These are phyloP conservation scores for Talaromyces liani DNA, from an alignment of 495 filamentous ascomycete species.

Conservation along the genomic window DNA sequence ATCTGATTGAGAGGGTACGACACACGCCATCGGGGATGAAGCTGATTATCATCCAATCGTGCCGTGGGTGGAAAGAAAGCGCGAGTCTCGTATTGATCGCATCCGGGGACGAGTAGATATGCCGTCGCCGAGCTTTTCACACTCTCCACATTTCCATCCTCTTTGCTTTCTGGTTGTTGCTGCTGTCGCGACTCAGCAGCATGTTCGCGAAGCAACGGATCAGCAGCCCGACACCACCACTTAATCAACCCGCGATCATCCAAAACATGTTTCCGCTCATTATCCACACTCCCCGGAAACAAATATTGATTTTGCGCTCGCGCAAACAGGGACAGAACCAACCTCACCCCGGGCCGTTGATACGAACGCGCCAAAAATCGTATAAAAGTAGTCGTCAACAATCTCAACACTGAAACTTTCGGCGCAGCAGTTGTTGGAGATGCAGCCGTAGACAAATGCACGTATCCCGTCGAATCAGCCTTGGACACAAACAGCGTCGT, in stretches of 20 bases:
- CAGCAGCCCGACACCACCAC: slow-evolving; percentile 89
- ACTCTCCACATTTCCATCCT: slow-evolving; percentile 35
- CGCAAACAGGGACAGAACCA: slow-evolving; percentile 87
- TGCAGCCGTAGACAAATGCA: slow-evolving; percentile 44
- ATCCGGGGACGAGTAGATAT: slow-evolving; percentile 81
- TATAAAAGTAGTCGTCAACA: slow-evolving; percentile 69
- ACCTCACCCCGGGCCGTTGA: slow-evolving; percentile 57
- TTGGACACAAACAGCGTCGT: slow-evolving; percentile 94
- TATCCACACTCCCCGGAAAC: slow-evolving; percentile 85
- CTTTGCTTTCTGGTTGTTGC: slow-evolving; percentile 3
- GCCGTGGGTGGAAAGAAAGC: slow-evolving; percentile 46
- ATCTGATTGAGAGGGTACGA: slow-evolving; percentile 60
- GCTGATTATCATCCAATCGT: slow-evolving; percentile 29
- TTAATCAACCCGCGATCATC: slow-evolving; percentile 82
- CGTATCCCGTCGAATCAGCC: slow-evolving; percentile 89
- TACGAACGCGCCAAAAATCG: slow-evolving; percentile 61
- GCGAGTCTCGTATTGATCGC: slow-evolving; percentile 66
- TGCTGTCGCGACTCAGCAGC: slow-evolving; percentile 29
- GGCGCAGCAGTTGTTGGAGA: slow-evolving; percentile 21
- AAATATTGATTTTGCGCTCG: slow-evolving; percentile 90
- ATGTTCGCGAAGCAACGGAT: slow-evolving; percentile 56
- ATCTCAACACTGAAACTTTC: slow-evolving; percentile 58
- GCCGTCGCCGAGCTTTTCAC: slow-evolving; percentile 44
- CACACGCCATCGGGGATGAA: slow-evolving; percentile 41
- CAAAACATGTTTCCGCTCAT: slow-evolving; percentile 81